Evolutionary conservation across 2,329 filamentous ascomycete genomes (phyloP).

Genomic region (Nemania serpens): DNA sequence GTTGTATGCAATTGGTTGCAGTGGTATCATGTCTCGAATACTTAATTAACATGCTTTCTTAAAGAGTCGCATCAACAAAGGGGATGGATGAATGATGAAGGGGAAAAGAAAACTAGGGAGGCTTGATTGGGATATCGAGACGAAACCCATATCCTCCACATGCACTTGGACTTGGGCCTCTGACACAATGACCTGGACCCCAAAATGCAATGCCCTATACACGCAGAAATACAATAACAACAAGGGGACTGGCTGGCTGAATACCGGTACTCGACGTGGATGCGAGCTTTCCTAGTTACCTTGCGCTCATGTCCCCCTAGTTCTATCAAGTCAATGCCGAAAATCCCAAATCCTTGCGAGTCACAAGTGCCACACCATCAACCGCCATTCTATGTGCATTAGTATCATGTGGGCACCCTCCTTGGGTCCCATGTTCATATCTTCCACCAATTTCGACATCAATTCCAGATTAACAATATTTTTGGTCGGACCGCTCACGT

Average conservation of each 20-base stretch:
- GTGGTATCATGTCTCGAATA: conserved; percentile 42
- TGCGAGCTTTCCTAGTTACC: neutral
- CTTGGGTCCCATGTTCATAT: conserved; percentile 6
- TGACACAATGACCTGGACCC: neutral
- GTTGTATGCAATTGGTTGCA: conserved; percentile 40
- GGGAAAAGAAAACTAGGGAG: neutral
- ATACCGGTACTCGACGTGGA: neutral
- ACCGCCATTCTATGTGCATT: conserved; percentile 24
- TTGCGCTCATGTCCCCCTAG: neutral
- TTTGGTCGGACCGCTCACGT: conserved; percentile 17
- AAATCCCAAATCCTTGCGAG: conserved; percentile 10
- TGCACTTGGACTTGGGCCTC: neutral
- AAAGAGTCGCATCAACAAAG: conserved; percentile 29
- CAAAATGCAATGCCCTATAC: neutral
- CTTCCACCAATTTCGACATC: neutral
- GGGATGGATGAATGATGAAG: conserved; percentile 15
- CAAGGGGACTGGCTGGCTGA: too few species aligned
- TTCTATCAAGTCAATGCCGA: conserved; percentile 21
- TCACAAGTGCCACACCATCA: conserved; percentile 2
- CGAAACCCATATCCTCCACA: neutral
- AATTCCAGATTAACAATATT: neutral
- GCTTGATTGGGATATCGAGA: neutral
- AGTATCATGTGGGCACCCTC: conserved; percentile 8
- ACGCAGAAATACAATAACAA: neutral
- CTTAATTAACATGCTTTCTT: conserved; percentile 32